These are phyloP conservation scores for Syzygium malaccense DNA, from an alignment of 441 rosid genomes.

Conservation along the genomic window DNA sequence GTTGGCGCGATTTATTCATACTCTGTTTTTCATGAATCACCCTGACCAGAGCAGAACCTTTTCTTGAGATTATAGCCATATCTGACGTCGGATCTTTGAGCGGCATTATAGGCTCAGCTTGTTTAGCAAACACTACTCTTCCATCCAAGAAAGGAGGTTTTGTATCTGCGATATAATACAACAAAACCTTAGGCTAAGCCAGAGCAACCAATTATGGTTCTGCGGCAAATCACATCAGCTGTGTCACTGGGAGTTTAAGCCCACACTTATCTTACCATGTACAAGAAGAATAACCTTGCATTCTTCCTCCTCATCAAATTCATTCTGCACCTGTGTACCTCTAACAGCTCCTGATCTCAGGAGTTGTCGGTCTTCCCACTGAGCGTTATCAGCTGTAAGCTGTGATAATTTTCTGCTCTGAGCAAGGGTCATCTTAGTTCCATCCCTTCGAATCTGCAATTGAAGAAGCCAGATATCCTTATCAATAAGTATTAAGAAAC, in stretches of 20 bases:
- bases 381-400: slow-evolving; percentile 90
- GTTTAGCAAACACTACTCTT: slow-evolving; percentile 88
- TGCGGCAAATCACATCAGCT: not conserved
- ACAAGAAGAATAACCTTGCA: slow-evolving; percentile 87
- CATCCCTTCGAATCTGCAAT: slow-evolving; percentile 77
- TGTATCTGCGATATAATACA: slow-evolving; percentile 51
- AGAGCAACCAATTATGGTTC: not conserved
- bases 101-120: slow-evolving; percentile 97
- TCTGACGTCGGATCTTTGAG: slow-evolving; percentile 98
- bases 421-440: slow-evolving; percentile 86
- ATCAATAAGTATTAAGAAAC: not conserved
- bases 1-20: slow-evolving; percentile 83
- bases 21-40: slow-evolving; percentile 93
- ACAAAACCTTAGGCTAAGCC: slow-evolving; percentile 10
- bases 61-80: slow-evolving; percentile 96
- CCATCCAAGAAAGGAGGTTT: slow-evolving; percentile 99
- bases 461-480: not conserved
- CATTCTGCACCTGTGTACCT: slow-evolving; percentile 93
- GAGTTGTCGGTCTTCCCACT: slow-evolving; percentile 99
- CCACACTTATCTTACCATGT: slow-evolving; percentile 53
- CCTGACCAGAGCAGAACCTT: slow-evolving; percentile 84
- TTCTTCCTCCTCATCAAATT: slow-evolving; percentile 91
- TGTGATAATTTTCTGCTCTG: slow-evolving; percentile 94
- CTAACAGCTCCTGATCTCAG: slow-evolving; percentile 98
- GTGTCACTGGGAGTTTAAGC: not conserved